A percentile compares a stretch with the other conserved stretches of the same genome.
phyloP scores from a whole-genome alignment of 2,329 filamentous ascomycete species.

The Cordyceps fumosorosea region DNA sequence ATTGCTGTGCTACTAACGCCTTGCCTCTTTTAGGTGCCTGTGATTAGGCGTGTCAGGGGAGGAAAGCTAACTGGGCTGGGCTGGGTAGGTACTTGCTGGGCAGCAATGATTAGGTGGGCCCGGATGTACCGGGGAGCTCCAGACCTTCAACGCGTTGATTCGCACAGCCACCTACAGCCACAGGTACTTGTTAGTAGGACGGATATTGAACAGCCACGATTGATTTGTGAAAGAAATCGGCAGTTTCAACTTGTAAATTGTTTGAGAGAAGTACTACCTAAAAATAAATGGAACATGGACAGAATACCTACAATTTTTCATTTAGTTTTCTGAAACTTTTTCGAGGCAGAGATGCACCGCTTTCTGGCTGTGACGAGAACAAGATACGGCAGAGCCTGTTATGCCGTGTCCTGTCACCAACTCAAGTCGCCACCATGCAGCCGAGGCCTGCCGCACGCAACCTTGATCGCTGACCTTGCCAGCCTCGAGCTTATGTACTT shows the following conservation, averaged over 20 bases:
- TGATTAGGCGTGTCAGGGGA: too few species aligned
- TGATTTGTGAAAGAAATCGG: not conserved
- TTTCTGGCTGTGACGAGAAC: not conserved
- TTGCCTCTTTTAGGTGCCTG: too few species aligned
- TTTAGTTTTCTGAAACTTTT: not conserved
- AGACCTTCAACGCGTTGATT: too few species aligned
- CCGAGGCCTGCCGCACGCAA: not conserved
- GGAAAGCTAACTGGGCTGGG: too few species aligned
- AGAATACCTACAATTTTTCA: not conserved
- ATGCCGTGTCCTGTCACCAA: not conserved
- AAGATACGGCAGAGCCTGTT: not conserved
- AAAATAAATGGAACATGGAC: not conserved
- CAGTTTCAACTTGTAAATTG: not conserved
- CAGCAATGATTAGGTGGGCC: not conserved
- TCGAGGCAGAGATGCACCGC: not conserved
- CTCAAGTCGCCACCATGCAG: not conserved
- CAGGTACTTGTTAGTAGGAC: not conserved
- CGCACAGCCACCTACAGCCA: not conserved
- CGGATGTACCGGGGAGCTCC: not conserved
- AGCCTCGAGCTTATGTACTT: not conserved
- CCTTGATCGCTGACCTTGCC: not conserved
- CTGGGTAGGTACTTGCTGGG: not conserved
- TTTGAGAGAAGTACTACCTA: not conserved
- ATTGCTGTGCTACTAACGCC: not conserved
- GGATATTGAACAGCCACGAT: not conserved